phyloP scores from a whole-genome alignment of 768 basidiomycete species.

The Gyrodon lividus region DNA sequence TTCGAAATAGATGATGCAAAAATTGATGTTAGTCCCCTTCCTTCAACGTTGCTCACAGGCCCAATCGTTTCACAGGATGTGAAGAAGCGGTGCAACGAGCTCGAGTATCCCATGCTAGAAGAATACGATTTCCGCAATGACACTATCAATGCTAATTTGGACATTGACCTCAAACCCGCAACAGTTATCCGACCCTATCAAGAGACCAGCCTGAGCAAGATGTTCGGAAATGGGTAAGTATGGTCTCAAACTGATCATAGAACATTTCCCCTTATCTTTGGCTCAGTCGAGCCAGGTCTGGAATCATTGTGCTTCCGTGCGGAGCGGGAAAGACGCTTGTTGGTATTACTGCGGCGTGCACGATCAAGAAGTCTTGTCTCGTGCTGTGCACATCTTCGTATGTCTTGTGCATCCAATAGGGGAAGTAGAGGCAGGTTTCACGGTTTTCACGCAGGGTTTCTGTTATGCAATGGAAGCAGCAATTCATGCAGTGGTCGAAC shows the following conservation, averaged over 20 bases:
- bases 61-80: conserved; percentile 63
- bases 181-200: conserved; percentile 98
- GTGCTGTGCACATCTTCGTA: conserved; percentile 98
- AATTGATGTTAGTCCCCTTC: conserved; percentile 70
- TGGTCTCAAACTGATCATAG: background rate
- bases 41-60: background rate
- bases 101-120: conserved; percentile 97
- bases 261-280: conserved; percentile 2
- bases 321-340: conserved; percentile 99
- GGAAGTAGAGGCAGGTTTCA: conserved; percentile 4
- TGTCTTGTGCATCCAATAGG: conserved; percentile 33
- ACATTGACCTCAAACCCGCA: conserved; percentile 97
- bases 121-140: conserved; percentile 99
- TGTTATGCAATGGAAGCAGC: conserved; percentile 98
- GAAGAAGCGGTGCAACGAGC: conserved; percentile 93
- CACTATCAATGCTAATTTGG: conserved; percentile 91
- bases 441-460: conserved; percentile 55
- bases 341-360: conserved; percentile 99
- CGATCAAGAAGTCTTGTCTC: conserved; percentile 97
- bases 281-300: conserved; percentile 88
- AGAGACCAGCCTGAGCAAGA: conserved; percentile 97
- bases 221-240: conserved; percentile 96
- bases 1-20: conserved; percentile 94
- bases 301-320: conserved; percentile 97
- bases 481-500: conserved; percentile 99